Evolutionary conservation across 768 basidiomycete species (phyloP).

Genomic region (Albatrellus ellisii): DNA sequence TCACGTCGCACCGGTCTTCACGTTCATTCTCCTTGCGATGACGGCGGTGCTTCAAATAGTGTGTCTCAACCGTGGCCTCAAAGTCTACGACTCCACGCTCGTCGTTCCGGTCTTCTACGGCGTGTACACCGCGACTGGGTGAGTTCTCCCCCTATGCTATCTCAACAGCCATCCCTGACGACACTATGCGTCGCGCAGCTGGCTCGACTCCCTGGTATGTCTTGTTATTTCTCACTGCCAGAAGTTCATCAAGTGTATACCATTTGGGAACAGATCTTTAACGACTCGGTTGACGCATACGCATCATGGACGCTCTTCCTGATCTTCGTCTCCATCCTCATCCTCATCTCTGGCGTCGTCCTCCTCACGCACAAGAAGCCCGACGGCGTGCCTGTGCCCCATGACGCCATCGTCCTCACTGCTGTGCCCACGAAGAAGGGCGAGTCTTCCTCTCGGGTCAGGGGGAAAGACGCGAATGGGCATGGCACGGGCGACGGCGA

Average conservation of each 20-base stretch:
- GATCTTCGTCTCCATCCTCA: slow-evolving; percentile 74
- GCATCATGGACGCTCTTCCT: slow-evolving; percentile 81
- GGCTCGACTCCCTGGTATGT: slow-evolving; percentile 42
- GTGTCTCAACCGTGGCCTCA: slow-evolving; percentile 82
- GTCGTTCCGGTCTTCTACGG: slow-evolving; percentile 95
- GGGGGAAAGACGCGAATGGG: slow-evolving; percentile 13
- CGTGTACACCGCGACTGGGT: slow-evolving; percentile 79
- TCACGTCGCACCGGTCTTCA: slow-evolving; percentile 66
- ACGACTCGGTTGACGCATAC: slow-evolving; percentile 77
- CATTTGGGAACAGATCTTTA: slow-evolving; percentile 43
- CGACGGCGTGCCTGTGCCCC: slow-evolving; percentile 28
- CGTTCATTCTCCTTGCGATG: slow-evolving; percentile 37
- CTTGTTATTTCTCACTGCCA: not conserved
- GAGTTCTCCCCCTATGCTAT: slow-evolving; percentile 13
- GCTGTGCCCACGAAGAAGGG: slow-evolving; percentile 18
- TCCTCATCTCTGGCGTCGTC: slow-evolving; percentile 88
- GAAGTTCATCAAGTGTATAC: not conserved
- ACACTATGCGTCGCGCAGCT: slow-evolving; percentile 21
- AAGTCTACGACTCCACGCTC: slow-evolving; percentile 79
- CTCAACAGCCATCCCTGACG: not conserved
- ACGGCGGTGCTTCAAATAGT: slow-evolving; percentile 87
- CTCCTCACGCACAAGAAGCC: slow-evolving; percentile 89
- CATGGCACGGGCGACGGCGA: slow-evolving; percentile 20
- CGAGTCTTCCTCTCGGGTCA: slow-evolving; percentile 17
- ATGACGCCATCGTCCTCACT: slow-evolving; percentile 17